Evolutionary conservation across 306 rosid genomes (phyloP).

Genomic region (Quercus mongolica): DNA sequence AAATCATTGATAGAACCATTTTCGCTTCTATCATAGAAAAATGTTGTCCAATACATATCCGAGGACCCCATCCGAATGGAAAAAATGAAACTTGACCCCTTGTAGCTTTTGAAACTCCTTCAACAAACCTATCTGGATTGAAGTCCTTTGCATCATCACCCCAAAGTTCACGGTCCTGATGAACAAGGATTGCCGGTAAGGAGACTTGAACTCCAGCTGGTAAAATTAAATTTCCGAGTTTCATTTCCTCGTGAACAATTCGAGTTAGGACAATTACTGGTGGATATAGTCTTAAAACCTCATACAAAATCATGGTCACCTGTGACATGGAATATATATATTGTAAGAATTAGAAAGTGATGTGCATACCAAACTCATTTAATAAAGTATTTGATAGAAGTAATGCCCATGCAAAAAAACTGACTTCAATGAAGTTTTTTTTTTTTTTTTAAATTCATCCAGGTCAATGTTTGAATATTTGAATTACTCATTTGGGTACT

Average conservation of each 20-base stretch:
- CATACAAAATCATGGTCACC: slow-evolving; percentile 60
- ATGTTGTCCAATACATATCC: slow-evolving; percentile 42
- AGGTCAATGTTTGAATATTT: too few species aligned
- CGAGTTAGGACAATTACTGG: not conserved
- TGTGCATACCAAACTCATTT: not conserved
- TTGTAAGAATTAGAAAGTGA: not conserved
- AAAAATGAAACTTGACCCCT: slow-evolving; percentile 16
- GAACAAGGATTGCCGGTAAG: slow-evolving; percentile 5
- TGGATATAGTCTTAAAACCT: slow-evolving; percentile 65
- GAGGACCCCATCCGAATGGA: slow-evolving; percentile 44
- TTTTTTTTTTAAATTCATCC: too few species aligned
- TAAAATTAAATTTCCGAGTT: slow-evolving; percentile 25
- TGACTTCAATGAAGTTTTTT: too few species aligned
- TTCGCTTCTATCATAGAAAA: slow-evolving; percentile 43
- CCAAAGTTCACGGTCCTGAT: slow-evolving; percentile 32
- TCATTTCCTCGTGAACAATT: not conserved
- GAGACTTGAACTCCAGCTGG: slow-evolving; percentile 21
- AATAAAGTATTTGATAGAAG: too few species aligned
- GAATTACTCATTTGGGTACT: too few species aligned
- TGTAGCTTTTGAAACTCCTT: slow-evolving; percentile 34
- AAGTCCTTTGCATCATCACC: slow-evolving; percentile 43
- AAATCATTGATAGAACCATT: slow-evolving; percentile 29
- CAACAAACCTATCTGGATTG: slow-evolving; percentile 37
- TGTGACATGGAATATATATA: not conserved
- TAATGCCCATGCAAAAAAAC: too few species aligned